Percentiles rank a stretch among this genome's conserved stretches.
Conservation (phyloP, 352 stramenopile genomes). For the Globisporangium abappressorium region DNA sequence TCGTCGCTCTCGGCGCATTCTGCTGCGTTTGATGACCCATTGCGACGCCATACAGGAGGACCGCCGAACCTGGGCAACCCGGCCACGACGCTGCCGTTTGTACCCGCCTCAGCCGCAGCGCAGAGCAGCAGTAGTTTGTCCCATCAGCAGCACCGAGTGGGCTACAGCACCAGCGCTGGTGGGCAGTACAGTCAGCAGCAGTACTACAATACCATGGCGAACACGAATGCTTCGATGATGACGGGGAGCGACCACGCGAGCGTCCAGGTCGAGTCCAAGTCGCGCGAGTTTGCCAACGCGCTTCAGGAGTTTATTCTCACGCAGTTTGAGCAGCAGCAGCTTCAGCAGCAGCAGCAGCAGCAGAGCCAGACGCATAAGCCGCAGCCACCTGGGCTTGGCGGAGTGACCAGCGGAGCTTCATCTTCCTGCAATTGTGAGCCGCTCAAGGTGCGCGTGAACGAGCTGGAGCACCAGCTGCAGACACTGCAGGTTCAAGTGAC, state of each 20-base stretch:
- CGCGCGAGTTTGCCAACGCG: constrained; percentile 53
- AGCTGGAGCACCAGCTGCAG: constrained; percentile 47
- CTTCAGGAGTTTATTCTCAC: constrained; percentile 51
- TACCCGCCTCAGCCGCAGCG: constrained; percentile 6
- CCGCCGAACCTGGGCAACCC: constrained; percentile 14
- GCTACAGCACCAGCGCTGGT: background rate
- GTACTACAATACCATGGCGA: constrained; percentile 15
- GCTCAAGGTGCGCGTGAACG: constrained; percentile 43
- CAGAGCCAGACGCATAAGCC: constrained; percentile 13
- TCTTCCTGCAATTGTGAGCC: constrained; percentile 36
- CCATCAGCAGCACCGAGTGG: background rate
- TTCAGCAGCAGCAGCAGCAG: constrained; percentile 11
- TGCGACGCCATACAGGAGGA: constrained; percentile 13
- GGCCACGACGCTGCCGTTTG: constrained; percentile 9
- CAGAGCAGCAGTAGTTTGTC: constrained; percentile 1
- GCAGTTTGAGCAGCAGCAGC: constrained; percentile 30
- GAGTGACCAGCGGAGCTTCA: background rate
- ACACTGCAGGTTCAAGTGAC: constrained; percentile 45
- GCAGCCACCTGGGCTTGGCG: constrained; percentile 9
- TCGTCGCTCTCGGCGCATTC: background rate
- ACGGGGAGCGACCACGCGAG: background rate
- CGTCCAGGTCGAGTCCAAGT: constrained; percentile 44
- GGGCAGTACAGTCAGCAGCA: constrained; percentile 6
- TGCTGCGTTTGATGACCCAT: constrained; percentile 9
- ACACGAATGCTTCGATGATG: constrained; percentile 7